phyloP scores from a whole-genome alignment of 768 basidiomycete species.

The Arthromyces matolae region DNA sequence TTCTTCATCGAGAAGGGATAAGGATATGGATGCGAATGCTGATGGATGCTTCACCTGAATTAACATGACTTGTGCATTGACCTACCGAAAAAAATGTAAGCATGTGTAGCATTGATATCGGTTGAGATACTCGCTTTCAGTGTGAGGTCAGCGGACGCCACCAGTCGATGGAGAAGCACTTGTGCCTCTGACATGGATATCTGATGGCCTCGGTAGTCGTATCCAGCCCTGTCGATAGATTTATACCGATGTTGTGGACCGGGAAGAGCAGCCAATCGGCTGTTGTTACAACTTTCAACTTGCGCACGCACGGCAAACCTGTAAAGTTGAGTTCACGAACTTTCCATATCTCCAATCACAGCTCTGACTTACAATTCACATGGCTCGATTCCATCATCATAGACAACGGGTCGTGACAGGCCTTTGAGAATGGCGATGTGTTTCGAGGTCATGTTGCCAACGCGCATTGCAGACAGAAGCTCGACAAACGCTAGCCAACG shows the following conservation, averaged over 20 bases:
- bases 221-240: conserved; percentile 44
- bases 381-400: conserved; percentile 70
- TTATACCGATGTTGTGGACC: conserved; percentile 31
- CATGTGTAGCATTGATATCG: too few relatives aligned
- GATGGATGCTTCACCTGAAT: not conserved
- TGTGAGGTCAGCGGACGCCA: conserved; percentile 43
- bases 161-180: conserved; percentile 41
- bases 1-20: conserved; percentile 38
- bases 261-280: conserved; percentile 48
- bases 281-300: conserved; percentile 71
- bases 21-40: not conserved
- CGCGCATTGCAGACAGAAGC: conserved; percentile 87
- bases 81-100: too few relatives aligned
- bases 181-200: conserved; percentile 28
- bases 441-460: conserved; percentile 50
- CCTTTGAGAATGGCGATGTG: conserved; percentile 55
- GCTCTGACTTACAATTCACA: conserved; percentile 63
- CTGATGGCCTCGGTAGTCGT: conserved; percentile 31
- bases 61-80: conserved; percentile 16
- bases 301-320: conserved; percentile 78
- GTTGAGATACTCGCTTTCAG: conserved; percentile 39
- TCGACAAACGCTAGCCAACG: conserved; percentile 61
- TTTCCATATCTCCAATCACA: not conserved
- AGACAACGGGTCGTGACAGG: conserved; percentile 55
- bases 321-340: not conserved